Evolutionary conservation across 371 early-diverging fungal species (phyloP).

Genomic region (Mucor indicus): DNA sequence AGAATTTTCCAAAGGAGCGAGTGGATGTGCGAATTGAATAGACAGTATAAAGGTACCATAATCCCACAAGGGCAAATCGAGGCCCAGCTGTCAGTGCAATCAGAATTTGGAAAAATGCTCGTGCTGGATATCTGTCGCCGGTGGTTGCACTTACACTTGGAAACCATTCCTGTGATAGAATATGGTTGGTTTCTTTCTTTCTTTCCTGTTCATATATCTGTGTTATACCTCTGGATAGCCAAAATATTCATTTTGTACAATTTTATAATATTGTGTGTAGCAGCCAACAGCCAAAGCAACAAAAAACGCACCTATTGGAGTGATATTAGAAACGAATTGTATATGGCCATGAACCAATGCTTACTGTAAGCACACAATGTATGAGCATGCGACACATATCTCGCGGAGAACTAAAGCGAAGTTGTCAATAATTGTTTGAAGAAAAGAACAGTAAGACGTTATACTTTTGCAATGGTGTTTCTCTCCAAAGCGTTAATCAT

Average conservation of each 20-base stretch:
- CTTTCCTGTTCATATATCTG: background rate
- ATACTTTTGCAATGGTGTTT: too few species aligned
- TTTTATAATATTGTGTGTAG: constrained; percentile 71
- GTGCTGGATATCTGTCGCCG: constrained; percentile 80
- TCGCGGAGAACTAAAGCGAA: constrained; percentile 54
- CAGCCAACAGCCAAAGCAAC: constrained; percentile 66
- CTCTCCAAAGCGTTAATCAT: too few species aligned
- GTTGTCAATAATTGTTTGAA: background rate
- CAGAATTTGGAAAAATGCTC: constrained; percentile 74
- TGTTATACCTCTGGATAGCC: constrained; percentile 69
- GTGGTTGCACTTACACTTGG: constrained; percentile 81
- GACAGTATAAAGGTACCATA: constrained; percentile 58
- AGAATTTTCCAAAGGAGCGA: constrained; percentile 45
- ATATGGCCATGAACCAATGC: background rate
- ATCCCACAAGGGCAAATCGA: constrained; percentile 61
- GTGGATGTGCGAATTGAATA: constrained; percentile 31
- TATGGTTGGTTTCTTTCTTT: background rate
- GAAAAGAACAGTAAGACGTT: background rate
- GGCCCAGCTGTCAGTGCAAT: constrained; percentile 72
- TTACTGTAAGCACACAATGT: constrained; percentile 59
- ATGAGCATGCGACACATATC: constrained; percentile 58
- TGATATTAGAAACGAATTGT: background rate
- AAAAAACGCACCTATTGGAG: constrained; percentile 60
- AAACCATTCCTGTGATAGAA: constrained; percentile 67
- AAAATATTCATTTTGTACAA: constrained; percentile 72